These are phyloP conservation scores for Eremothecium coryli DNA, from an alignment of 1,139 yeast genomes.

Conservation along the genomic window DNA sequence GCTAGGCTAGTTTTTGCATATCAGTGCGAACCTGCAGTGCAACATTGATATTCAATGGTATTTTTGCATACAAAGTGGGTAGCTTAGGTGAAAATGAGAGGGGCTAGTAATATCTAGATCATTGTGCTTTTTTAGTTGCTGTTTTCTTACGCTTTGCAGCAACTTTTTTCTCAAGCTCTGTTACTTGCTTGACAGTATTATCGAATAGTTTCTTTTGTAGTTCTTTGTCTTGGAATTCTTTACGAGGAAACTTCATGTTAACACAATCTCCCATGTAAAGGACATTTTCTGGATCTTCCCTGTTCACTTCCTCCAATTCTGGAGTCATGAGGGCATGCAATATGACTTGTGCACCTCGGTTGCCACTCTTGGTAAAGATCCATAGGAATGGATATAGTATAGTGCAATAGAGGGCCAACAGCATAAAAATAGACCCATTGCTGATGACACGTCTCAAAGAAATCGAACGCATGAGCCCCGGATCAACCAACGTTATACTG, in stretches of 20 bases:
- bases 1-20: too few relatives aligned
- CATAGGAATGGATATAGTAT: constrained; percentile 74
- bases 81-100: too few relatives aligned
- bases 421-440: constrained; percentile 66
- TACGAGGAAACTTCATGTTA: constrained; percentile 47
- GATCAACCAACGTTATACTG: constrained; percentile 71
- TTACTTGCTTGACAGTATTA: constrained; percentile 49
- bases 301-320: constrained; percentile 37
- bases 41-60: too few relatives aligned
- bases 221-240: constrained; percentile 53
- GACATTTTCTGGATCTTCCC: constrained; percentile 48
- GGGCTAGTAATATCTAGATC: too few relatives aligned
- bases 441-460: constrained; percentile 72
- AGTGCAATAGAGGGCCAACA: constrained; percentile 48
- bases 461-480: constrained; percentile 85
- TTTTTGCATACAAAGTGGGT: too few relatives aligned
- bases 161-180: constrained; percentile 53
- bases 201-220: constrained; percentile 57
- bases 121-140: constrained; percentile 4
- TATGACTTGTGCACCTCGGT: constrained; percentile 72
- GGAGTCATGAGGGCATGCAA: constrained; percentile 68
- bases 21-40: too few relatives aligned
- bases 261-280: constrained; percentile 65
- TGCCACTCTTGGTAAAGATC: constrained; percentile 64
- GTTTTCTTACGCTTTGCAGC: constrained; percentile 58